These are phyloP conservation scores for Oenanthe javanica DNA, from an alignment of 140 eudicot genomes.

Conservation along the genomic window DNA sequence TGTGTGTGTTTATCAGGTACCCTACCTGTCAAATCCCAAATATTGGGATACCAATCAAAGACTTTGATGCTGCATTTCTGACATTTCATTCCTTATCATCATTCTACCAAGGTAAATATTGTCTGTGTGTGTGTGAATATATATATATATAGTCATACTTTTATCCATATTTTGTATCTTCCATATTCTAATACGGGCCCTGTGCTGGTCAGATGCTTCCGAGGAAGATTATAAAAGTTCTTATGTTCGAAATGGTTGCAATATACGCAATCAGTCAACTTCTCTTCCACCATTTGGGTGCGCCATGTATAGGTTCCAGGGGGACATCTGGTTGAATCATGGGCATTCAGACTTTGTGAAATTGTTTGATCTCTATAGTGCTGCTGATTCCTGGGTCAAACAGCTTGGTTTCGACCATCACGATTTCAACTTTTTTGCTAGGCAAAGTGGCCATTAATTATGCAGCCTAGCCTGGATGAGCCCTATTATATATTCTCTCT, in stretches of 20 bases:
- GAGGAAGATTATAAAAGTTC: background rate
- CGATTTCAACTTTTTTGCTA: slow-evolving; percentile 30
- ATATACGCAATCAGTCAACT: background rate
- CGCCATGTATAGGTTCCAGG: slow-evolving; percentile 32
- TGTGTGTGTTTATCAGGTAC: slow-evolving; percentile 25
- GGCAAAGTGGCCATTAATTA: background rate
- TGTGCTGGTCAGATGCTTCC: background rate
- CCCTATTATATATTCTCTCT: background rate
- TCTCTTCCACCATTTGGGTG: slow-evolving; percentile 45
- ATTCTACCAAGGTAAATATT: slow-evolving; percentile 31
- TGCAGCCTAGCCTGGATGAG: background rate
- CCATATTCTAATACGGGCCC: background rate
- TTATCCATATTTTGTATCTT: background rate
- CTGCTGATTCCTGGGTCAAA: slow-evolving; percentile 50
- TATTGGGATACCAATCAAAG: slow-evolving; percentile 16
- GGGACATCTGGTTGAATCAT: slow-evolving; percentile 36
- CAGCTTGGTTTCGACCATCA: slow-evolving; percentile 36
- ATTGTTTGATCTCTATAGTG: slow-evolving; percentile 25
- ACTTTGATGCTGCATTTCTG: slow-evolving; percentile 40
- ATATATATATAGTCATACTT: background rate
- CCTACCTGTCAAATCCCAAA: slow-evolving; percentile 41
- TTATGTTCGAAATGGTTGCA: background rate
- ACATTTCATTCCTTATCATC: slow-evolving; percentile 44
- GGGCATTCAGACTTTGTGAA: slow-evolving; percentile 15
- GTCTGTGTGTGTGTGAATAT: too few species aligned